phyloP scores from a whole-genome alignment of 305 asterid genomes.

The Stenogyne calaminthoides region DNA sequence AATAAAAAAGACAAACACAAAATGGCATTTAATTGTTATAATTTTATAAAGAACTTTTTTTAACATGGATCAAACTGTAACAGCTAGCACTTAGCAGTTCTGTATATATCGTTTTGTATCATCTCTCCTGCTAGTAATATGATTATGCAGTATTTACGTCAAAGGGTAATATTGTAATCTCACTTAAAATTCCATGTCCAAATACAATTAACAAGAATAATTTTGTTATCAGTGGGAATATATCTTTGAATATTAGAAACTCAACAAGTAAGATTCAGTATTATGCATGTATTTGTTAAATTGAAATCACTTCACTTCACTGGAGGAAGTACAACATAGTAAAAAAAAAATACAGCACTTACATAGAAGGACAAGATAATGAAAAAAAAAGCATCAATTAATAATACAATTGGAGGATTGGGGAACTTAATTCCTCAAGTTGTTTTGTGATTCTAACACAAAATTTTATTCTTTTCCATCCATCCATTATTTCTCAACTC shows the following conservation, averaged over 20 bases:
- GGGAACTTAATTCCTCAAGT: background rate
- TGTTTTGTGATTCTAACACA: constrained; percentile 9
- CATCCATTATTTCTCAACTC: constrained; percentile 24
- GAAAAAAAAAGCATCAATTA: background rate
- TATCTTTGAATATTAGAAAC: background rate
- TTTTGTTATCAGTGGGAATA: background rate
- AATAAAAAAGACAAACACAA: no score
- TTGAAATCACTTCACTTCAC: background rate
- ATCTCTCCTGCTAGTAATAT: background rate
- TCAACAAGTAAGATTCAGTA: background rate
- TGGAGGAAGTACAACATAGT: background rate
- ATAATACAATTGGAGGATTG: background rate
- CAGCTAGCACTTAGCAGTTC: no score
- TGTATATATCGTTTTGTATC: background rate
- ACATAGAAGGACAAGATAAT: background rate
- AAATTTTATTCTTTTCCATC: constrained; percentile 10
- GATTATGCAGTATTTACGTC: background rate
- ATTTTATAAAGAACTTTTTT: no score
- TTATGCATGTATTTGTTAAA: background rate
- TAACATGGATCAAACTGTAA: no score
- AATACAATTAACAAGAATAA: background rate
- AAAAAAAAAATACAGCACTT: background rate
- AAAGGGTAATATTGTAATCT: background rate
- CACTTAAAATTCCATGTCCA: background rate
- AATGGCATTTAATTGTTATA: no score